A percentile compares a stretch with the other conserved stretches of the same genome.
phyloP scores from a whole-genome alignment of 441 rosid species.

The Corymbia citriodora region DNA sequence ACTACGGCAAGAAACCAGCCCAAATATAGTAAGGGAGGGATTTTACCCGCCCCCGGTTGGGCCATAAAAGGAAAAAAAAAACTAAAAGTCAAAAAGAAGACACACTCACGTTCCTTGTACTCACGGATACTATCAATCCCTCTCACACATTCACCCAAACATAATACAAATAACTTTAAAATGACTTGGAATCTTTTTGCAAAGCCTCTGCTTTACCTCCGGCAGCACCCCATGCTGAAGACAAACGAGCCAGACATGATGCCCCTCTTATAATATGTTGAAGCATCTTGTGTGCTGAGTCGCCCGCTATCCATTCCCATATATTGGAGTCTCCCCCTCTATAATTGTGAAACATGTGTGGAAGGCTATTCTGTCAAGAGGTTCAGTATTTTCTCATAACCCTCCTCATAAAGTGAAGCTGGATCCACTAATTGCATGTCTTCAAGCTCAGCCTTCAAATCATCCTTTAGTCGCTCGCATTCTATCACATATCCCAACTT shows the following conservation, averaged over 20 bases:
- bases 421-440: background rate
- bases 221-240: background rate
- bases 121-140: too few species aligned
- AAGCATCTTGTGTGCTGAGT: background rate
- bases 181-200: too few species aligned
- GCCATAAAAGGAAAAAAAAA: background rate
- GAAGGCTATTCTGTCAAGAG: too few species aligned
- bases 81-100: too few species aligned
- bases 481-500: background rate
- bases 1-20: too few species aligned
- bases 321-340: too few species aligned
- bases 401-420: background rate
- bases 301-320: background rate
- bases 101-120: too few species aligned
- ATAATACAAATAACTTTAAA: too few species aligned
- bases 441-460: background rate
- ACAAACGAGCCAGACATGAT: background rate
- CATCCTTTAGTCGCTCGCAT: background rate
- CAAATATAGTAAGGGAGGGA: background rate
- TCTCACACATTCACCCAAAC: too few species aligned
- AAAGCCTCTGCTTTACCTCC: background rate
- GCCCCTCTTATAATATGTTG: too few species aligned
- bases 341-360: too few species aligned
- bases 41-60: background rate
- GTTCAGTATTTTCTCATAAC: too few species aligned